Evolutionary conservation across 306 rosid genomes (phyloP), one percentile per base, ranked within the genome.

Genomic region (Arachis hypogaea): DNA sequence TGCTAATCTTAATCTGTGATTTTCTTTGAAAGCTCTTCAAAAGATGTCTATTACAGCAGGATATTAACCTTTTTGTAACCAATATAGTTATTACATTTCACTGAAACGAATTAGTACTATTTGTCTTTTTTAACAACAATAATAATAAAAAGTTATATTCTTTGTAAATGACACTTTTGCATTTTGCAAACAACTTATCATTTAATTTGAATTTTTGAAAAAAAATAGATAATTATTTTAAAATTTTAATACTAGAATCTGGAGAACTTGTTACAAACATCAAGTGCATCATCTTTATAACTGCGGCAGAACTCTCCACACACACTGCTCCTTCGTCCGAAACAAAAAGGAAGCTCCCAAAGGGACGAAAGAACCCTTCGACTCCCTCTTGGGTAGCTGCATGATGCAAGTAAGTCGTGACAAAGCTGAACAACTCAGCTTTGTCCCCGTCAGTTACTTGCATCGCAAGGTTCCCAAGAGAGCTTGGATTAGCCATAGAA

Each of bases 271-370:
- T 49, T 2, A 11, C 58, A 59, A 85, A 73, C 86, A 75, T 69
- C 74, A 87, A 70, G 71, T 84, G 50, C 93, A 92, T 85, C 90
- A 92, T 87, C 80, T 82, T 86, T 54, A 66, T 64, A 9, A 87
- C 88, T 28, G 93, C 75, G 1, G 47, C 45, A 36, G 91, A 75
- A 59, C 84, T 69, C 49, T 87, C 96, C 70, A 92, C 56, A 69
- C 92, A 89, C 9, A 92, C 77, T 22, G 84, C 92, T 12, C 96
- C 97, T 16, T 87, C 86, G 8, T 77, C 73, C 4, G 90, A 84
- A 52, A 87, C 84, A 74, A 92, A 86, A 76, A 89, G 44, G 79
- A 83, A 87, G 79, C 69, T 87, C 5, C 97, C 96, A 18, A 92
- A 78, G 6, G 97, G 96, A 79, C 86, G 87, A 76, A 81, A 86